A percentile compares a stretch with the other conserved stretches of the same genome.
phyloP scores from a whole-genome alignment of 805 yeast genomes.

The Yamadazyma sp. region DNA sequence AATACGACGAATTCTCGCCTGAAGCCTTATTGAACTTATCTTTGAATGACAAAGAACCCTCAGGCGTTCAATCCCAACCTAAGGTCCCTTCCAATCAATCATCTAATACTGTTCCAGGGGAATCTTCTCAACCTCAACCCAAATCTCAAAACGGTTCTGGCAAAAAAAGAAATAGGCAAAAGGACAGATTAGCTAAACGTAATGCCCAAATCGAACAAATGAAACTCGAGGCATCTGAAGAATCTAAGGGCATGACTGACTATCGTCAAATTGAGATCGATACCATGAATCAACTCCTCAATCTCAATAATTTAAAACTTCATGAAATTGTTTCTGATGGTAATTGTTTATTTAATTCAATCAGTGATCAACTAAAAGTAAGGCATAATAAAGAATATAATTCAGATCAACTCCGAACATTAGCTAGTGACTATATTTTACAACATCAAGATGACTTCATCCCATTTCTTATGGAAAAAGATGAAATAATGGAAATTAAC shows the following conservation, averaged over 20 bases:
- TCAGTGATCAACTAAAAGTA: slow-evolving; percentile 66
- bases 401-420: slow-evolving; percentile 55
- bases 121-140: slow-evolving; percentile 3
- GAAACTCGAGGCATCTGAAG: slow-evolving; percentile 64
- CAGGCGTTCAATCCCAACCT: no score
- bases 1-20: slow-evolving; percentile 5
- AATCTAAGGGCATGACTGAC: slow-evolving; percentile 65
- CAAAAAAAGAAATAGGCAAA: slow-evolving; percentile 68
- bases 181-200: slow-evolving; percentile 75
- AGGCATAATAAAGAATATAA: slow-evolving; percentile 42
- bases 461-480: slow-evolving; percentile 78
- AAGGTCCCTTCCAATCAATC: no score
- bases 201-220: slow-evolving; percentile 64
- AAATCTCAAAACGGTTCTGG: not conserved
- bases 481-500: slow-evolving; percentile 62
- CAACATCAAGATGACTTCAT: slow-evolving; percentile 63
- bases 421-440: slow-evolving; percentile 66
- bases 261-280: slow-evolving; percentile 69
- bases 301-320: slow-evolving; percentile 46
- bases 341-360: slow-evolving; percentile 85
- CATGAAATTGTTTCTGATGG: slow-evolving; percentile 87
- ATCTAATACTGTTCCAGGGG: no score
- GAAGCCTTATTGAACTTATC: slow-evolving; percentile 9
- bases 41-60: no score
- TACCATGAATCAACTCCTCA: slow-evolving; percentile 55